Evolutionary conservation across 192 early-diverging fungal genomes (phyloP).

Genomic region (Phycomyces nitens): DNA sequence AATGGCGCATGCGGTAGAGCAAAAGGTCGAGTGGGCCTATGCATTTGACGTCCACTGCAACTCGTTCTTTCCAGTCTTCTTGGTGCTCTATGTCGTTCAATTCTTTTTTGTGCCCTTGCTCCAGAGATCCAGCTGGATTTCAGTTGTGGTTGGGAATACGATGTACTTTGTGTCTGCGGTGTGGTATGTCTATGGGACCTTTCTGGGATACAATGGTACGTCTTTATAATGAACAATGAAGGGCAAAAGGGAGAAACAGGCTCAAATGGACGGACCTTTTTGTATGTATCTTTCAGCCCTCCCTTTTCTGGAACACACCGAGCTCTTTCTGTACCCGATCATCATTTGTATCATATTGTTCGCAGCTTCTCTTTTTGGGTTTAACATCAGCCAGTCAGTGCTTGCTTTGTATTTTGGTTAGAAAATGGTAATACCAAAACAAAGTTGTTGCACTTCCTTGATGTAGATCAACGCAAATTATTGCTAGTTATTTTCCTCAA

Average conservation of each 20-base stretch:
- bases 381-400: constrained; percentile 76
- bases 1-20: constrained; percentile 72
- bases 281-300: constrained; percentile 55
- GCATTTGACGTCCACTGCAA: constrained; percentile 98
- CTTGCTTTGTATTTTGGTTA: constrained; percentile 73
- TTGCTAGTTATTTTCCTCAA: not conserved
- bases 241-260: not conserved
- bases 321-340: constrained; percentile 87
- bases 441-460: not conserved
- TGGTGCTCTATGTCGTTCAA: constrained; percentile 86
- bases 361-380: constrained; percentile 61
- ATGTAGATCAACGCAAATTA: not conserved
- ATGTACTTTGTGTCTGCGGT: constrained; percentile 77
- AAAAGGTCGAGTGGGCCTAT: constrained; percentile 94
- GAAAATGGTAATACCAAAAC: constrained; percentile 9
- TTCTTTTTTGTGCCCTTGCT: constrained; percentile 90
- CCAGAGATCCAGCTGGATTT: constrained; percentile 73
- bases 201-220: constrained; percentile 89
- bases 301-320: constrained; percentile 88
- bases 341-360: constrained; percentile 61
- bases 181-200: constrained; percentile 88
- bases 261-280: not conserved
- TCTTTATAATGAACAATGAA: not conserved
- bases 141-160: constrained; percentile 81
- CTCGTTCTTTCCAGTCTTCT: constrained; percentile 86